Evolutionary conservation across 2,329 filamentous ascomycete species (phyloP), one percentile per base, ranked within the genome.

Genomic region (Xylaria arbuscula): DNA sequence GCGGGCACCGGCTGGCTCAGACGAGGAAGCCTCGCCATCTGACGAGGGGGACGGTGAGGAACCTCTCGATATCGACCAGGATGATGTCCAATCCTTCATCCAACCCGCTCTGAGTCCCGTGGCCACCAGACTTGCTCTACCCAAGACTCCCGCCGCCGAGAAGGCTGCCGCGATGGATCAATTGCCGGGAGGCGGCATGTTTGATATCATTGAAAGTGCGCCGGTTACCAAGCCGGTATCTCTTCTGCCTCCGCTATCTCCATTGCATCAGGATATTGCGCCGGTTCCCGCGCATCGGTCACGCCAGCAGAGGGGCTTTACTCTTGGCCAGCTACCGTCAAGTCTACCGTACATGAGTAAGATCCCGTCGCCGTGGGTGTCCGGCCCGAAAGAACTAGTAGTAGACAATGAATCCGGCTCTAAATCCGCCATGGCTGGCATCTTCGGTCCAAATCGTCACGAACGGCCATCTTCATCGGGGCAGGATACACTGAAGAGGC

Each of bases 81-180:
- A 89, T 73, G 86, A 86, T 71, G 88, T 85, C 4, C 86, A 88
- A 71, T 87, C 87, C 8, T 83, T 89, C 54, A 82, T 90, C 58
- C 87, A 88, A 74, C 86, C 87, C 2, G 83, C 87, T 28, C 84
- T 90, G 70, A 89, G 87, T 75, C 82, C 83, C 7, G 81, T 82
- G 24, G 88, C 87, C 9, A 87, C 86, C 4, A 84, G 87, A 55
- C 79, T 89, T 47, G 86, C 86, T 13, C 84, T 86, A 3, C 80
- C 83, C 5, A 83, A 80, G 63, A 89, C 87, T 0, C 85, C 87
- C 6, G 87, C 86, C 3, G 82, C 83, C 34, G 88, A 90, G 75
- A 89, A 87, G 77, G 85, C 83, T 17, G 85, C 85, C 7, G 87
- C 85, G 0, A 81, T 89, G 81, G 83, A 86, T 34, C 79, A 80